Conservation (phyloP, 2,329 filamentous ascomycete genomes). For the Fusarium austroafricanum region DNA sequence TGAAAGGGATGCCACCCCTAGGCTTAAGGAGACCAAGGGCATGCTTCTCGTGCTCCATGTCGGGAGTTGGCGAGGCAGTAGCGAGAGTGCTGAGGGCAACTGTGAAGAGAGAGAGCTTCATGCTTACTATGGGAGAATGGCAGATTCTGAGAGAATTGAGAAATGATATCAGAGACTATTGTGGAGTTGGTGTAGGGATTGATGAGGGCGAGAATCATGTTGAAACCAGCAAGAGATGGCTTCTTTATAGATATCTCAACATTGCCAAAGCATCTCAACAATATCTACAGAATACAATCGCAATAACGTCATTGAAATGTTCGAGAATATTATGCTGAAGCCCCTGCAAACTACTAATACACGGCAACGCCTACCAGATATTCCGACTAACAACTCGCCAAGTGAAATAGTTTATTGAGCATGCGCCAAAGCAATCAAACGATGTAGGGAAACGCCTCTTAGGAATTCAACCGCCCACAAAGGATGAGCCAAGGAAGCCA, state of each 20-base stretch:
- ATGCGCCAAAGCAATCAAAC: slow-evolving; percentile 10
- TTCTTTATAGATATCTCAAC: slow-evolving; percentile 26
- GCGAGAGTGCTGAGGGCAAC: slow-evolving; percentile 40
- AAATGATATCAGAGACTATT: not conserved
- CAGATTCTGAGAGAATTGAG: not conserved
- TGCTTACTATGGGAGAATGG: slow-evolving; percentile 18
- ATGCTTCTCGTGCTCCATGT: slow-evolving; percentile 36
- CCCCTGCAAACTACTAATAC: slow-evolving; percentile 8
- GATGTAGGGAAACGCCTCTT: not conserved
- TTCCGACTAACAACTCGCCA: slow-evolving; percentile 15
- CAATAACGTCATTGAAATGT: slow-evolving; percentile 28
- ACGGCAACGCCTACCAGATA: not conserved
- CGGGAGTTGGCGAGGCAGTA: slow-evolving; percentile 39
- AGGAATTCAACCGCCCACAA: not conserved
- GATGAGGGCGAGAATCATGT: slow-evolving; percentile 1
- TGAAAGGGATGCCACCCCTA: slow-evolving; percentile 42
- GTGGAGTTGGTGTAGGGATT: not conserved
- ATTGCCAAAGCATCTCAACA: not conserved
- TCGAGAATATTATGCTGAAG: slow-evolving; percentile 3
- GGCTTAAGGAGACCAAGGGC: slow-evolving; percentile 35
- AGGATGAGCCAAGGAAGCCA: slow-evolving; percentile 12
- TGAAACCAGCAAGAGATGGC: not conserved
- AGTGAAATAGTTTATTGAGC: slow-evolving; percentile 10
- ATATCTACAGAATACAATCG: not conserved
- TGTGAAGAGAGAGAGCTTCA: slow-evolving; percentile 43